phyloP scores from a whole-genome alignment of 805 yeast species.

The Candida berthetii region DNA sequence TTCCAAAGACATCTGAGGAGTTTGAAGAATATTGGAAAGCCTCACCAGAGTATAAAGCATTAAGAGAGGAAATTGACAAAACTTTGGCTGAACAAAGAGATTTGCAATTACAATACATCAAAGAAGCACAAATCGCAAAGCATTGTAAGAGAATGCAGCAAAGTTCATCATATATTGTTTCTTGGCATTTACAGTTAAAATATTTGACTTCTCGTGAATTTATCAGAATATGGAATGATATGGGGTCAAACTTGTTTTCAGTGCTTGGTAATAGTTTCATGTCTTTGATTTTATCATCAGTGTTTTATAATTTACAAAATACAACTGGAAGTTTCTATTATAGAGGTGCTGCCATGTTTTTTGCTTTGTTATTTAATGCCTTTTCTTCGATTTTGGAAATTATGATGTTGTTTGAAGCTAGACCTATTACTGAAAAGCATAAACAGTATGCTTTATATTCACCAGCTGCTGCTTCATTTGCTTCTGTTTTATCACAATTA shows the following conservation, averaged over 20 bases:
- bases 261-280: slow-evolving; percentile 39
- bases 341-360: slow-evolving; percentile 63
- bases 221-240: slow-evolving; percentile 43
- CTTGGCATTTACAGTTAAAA: slow-evolving; percentile 45
- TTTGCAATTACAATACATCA: slow-evolving; percentile 17
- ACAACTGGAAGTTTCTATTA: slow-evolving; percentile 42
- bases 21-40: slow-evolving; percentile 40
- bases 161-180: slow-evolving; percentile 47
- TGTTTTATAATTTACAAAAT: slow-evolving; percentile 44
- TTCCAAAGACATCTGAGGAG: slow-evolving; percentile 45
- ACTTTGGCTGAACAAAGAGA: slow-evolving; percentile 6
- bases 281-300: slow-evolving; percentile 51
- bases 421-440: slow-evolving; percentile 56
- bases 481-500: slow-evolving; percentile 52
- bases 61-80: slow-evolving; percentile 39
- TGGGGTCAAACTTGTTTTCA: slow-evolving; percentile 36
- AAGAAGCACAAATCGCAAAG: slow-evolving; percentile 42
- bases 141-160: slow-evolving; percentile 43
- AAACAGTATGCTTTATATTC: slow-evolving; percentile 51
- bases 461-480: slow-evolving; percentile 60
- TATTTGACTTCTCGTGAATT: slow-evolving; percentile 39
- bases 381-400: slow-evolving; percentile 56
- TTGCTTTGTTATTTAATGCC: slow-evolving; percentile 58
- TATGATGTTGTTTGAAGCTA: slow-evolving; percentile 47
- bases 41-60: slow-evolving; percentile 30